Base-by-base conservation (phyloP, 495 filamentous ascomycete genomes). In the Staphylotrichum longicolle region DNA sequence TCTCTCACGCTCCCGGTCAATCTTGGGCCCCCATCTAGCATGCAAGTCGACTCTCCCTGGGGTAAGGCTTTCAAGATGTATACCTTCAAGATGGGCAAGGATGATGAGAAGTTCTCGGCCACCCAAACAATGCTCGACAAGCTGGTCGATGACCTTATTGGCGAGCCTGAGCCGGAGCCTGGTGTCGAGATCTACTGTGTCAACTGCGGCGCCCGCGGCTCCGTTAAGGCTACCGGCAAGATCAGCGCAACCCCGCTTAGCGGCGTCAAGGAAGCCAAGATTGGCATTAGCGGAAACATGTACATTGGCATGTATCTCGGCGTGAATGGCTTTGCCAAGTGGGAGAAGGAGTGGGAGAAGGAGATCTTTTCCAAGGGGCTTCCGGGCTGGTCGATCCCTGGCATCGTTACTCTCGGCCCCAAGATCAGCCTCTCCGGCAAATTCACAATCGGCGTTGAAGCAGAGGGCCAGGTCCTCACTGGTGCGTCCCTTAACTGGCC, bases 261-360 rank as follows among this genome's bases (percentile, higher is more conserved):
- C 46, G 64, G 60, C 10, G 48, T 66, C 54, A 45, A 57, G 35
- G 47, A 57, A 37, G 64, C 46, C 0, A 51, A 40, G 8, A 53
- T 66, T 9, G 37, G 60, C 39, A 5, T 66, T 8, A 47, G 34
- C 27, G 60, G 64, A n/a, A 63, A 63, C 42, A 58, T 66, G 46
- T 48, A 63, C 39, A 54, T 56, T 11, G 60, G 56, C 33, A n/a
- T 60, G n/a, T 58, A 59, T 34, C n/a, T 66, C 42, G 64, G 64
- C 49, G 45, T 63, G 41, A 62, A 63, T 41, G 60, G 15, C 27
- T 66, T 66, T 42, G 63, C 63, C 34, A 32, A 61, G 47, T 56
- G 40, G 58, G 42, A 54, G 12, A 56, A 47, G 11, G 55, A 45
- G n/a, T 57, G 44, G 11, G 47, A 57, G 15, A 54, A 51, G 35